Evolutionary conservation across 805 yeast species (phyloP).

Genomic region (Lipomyces sp.): DNA sequence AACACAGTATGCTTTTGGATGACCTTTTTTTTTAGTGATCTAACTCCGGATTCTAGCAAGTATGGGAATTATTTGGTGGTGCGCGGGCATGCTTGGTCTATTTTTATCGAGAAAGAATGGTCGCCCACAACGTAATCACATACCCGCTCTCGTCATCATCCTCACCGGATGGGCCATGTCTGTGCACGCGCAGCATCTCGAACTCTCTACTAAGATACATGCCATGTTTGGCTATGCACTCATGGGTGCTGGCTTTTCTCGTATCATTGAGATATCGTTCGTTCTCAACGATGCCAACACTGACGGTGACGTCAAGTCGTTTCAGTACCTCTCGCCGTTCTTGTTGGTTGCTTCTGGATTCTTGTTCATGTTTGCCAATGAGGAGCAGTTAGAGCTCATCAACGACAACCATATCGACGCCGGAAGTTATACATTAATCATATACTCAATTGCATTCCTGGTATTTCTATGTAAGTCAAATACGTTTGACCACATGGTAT

Average conservation of each 20-base stretch:
- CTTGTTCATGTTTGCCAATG: conserved; percentile 89
- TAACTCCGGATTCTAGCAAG: conserved; percentile 55
- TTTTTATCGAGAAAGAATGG: conserved; percentile 61
- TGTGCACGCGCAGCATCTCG: conserved; percentile 77
- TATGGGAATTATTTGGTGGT: conserved; percentile 97
- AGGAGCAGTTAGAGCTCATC: conserved; percentile 79
- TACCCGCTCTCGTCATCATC: conserved; percentile 81
- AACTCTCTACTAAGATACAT: conserved; percentile 84
- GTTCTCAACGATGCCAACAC: conserved; percentile 61
- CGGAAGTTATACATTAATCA: conserved; percentile 75
- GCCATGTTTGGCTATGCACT: conserved; percentile 81
- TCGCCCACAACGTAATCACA: conserved; percentile 62
- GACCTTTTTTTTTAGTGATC: not conserved
- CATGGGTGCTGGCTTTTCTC: conserved; percentile 73
- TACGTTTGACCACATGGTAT: not conserved
- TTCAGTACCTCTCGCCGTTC: conserved; percentile 88
- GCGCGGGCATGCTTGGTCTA: conserved; percentile 86
- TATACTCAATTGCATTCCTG: conserved; percentile 73
- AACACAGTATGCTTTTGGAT: conserved; percentile 44
- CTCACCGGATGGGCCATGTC: conserved; percentile 96
- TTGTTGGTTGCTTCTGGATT: conserved; percentile 72
- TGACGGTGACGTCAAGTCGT: conserved; percentile 60
- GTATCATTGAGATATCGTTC: conserved; percentile 81
- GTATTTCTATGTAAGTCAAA: conserved; percentile 52
- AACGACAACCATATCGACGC: conserved; percentile 80